A percentile compares a stretch with the other conserved stretches of the same genome.
These are phyloP conservation scores for Pythium dissimile DNA, from an alignment of 352 stramenopile genomes.

Conservation along the genomic window DNA sequence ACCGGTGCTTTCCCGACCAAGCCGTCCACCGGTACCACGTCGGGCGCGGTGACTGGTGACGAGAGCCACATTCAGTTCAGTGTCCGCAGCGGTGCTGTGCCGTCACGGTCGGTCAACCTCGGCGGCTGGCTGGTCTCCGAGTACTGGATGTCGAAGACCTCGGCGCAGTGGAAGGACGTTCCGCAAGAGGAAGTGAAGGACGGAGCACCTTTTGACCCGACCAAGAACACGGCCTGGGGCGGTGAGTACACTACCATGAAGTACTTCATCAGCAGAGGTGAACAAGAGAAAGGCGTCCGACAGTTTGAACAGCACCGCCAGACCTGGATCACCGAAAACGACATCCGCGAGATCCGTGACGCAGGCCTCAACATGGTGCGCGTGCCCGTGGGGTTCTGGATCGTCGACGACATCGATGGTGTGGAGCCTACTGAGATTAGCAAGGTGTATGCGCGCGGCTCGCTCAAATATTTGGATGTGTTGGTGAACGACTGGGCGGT, in stretches of 20 bases:
- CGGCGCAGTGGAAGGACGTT: constrained; percentile 57
- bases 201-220: neutral
- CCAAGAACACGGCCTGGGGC: constrained; percentile 19
- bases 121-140: constrained; percentile 67
- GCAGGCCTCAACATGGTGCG: constrained; percentile 24
- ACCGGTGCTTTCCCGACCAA: neutral
- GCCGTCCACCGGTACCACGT: neutral
- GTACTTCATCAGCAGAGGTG: neutral
- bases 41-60: constrained; percentile 3
- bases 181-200: neutral
- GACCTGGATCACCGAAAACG: constrained; percentile 48
- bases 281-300: constrained; percentile 6
- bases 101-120: constrained; percentile 51
- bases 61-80: neutral
- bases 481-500: constrained; percentile 48
- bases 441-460: constrained; percentile 21
- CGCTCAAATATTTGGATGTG: constrained; percentile 46
- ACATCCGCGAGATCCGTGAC: constrained; percentile 38
- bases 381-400: constrained; percentile 27
- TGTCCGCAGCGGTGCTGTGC: constrained; percentile 1
- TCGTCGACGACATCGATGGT: constrained; percentile 9
- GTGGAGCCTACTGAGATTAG: neutral
- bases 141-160: constrained; percentile 51
- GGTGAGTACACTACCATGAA: constrained; percentile 28
- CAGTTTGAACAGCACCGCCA: constrained; percentile 37